These are phyloP conservation scores for Aspergillus bombycis DNA, from an alignment of 2,329 filamentous ascomycete species.

Conservation along the genomic window DNA sequence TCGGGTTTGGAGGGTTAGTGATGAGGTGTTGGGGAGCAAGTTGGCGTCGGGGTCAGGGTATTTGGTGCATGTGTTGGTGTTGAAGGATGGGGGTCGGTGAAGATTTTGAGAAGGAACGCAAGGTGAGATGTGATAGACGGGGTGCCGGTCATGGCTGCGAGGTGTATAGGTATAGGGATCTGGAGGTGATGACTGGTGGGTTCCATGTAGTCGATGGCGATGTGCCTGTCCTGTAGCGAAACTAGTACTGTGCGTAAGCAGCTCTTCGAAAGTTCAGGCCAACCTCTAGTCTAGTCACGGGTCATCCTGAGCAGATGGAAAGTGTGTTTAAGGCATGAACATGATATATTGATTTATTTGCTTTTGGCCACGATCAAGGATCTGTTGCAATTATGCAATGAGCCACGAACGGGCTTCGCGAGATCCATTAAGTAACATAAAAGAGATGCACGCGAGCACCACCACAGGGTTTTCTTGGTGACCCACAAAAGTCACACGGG, in stretches of 20 bases:
- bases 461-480: neutral
- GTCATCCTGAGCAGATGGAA: neutral
- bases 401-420: neutral
- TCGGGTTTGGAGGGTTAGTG: slow-evolving; percentile 74
- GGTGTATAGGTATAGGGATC: neutral
- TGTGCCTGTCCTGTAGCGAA: neutral
- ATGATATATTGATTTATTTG: slow-evolving; percentile 4
- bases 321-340: neutral
- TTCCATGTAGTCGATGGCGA: neutral
- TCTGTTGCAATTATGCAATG: neutral
- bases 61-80: slow-evolving; percentile 76
- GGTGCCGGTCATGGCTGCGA: too few species aligned
- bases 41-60: slow-evolving; percentile 72
- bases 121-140: neutral
- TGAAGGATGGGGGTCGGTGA: slow-evolving; percentile 42
- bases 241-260: neutral
- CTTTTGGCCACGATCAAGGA: neutral
- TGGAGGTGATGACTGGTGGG: neutral
- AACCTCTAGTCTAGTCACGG: too few species aligned
- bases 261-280: too few species aligned
- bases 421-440: slow-evolving; percentile 4
- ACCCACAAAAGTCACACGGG: neutral
- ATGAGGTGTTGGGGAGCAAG: slow-evolving; percentile 61
- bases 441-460: neutral
- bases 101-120: neutral